phyloP scores from a whole-genome alignment of 2,329 filamentous ascomycete genomes.

The Penicillium vulpinum region DNA sequence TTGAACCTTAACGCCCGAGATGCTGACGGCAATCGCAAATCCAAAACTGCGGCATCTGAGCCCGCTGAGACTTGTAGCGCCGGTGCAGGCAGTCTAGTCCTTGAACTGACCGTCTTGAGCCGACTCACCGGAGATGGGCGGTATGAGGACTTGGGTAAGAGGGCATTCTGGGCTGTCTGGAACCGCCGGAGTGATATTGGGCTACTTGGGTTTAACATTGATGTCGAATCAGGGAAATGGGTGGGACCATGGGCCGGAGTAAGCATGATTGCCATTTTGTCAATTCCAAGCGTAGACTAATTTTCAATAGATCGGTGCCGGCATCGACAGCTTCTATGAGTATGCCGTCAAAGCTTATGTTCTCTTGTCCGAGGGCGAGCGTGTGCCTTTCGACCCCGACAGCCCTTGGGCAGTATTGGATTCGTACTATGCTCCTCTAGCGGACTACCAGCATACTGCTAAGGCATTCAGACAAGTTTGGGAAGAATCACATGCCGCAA shows the following conservation, averaged over 20 bases:
- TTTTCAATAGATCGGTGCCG: constrained; percentile 71
- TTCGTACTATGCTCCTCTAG: constrained; percentile 65
- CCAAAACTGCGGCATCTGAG: constrained; percentile 51
- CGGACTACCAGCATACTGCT: constrained; percentile 66
- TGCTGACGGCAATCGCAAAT: constrained; percentile 14
- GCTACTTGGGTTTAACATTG: constrained; percentile 86
- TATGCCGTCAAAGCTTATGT: constrained; percentile 95
- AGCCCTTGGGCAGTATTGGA: constrained; percentile 54
- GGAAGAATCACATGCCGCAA: constrained; percentile 81
- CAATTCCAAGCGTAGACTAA: constrained; percentile 7
- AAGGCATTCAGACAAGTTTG: constrained; percentile 79
- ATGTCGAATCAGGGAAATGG: constrained; percentile 89
- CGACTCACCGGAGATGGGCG: constrained; percentile 79
- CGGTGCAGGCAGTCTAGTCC: constrained; percentile 88
- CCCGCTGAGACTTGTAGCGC: constrained; percentile 96
- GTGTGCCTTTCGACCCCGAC: constrained; percentile 36
- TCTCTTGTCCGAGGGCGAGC: constrained; percentile 72
- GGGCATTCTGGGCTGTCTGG: constrained; percentile 98
- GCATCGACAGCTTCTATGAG: constrained; percentile 97
- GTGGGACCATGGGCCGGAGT: constrained; percentile 79
- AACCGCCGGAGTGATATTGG: constrained; percentile 78
- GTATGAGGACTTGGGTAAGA: constrained; percentile 88
- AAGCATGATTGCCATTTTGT: constrained; percentile 13
- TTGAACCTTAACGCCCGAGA: constrained; percentile 57
- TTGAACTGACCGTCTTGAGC: constrained; percentile 90